Evolutionary conservation across 495 filamentous ascomycete genomes (phyloP).

Genomic region (Penicillium desertorum): DNA sequence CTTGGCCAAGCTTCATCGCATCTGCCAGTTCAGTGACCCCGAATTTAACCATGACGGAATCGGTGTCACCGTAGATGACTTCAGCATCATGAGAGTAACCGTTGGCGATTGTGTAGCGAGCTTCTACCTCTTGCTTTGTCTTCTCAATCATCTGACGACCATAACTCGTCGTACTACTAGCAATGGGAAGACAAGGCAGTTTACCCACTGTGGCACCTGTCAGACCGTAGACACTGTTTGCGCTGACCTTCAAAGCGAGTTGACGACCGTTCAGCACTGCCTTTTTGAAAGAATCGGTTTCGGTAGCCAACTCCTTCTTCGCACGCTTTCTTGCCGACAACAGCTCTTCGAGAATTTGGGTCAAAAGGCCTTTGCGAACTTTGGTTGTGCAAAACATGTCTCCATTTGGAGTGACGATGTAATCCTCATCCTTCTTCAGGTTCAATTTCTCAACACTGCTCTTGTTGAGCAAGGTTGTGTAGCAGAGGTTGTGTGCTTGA

Average conservation of each 20-base stretch:
- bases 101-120: constrained; percentile 84
- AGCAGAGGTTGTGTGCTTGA: constrained; percentile 97
- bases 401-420: constrained; percentile 90
- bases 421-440: constrained; percentile 84
- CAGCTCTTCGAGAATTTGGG: constrained; percentile 93
- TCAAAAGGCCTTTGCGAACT: constrained; percentile 85
- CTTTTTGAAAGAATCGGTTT: constrained; percentile 96
- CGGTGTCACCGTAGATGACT: constrained; percentile 98
- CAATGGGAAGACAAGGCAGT: constrained; percentile 90
- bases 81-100: constrained; percentile 91
- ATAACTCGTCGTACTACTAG: constrained; percentile 92
- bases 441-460: constrained; percentile 67
- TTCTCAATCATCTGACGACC: constrained; percentile 98
- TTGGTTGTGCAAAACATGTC: constrained; percentile 90
- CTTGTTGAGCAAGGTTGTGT: constrained; percentile 90
- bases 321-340: constrained; percentile 86
- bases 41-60: constrained; percentile 99
- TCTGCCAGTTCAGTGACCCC: constrained; percentile 78
- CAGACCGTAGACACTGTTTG: constrained; percentile 97
- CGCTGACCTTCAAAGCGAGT: constrained; percentile 92
- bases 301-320: constrained; percentile 84
- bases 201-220: constrained; percentile 97
- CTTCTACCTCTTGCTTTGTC: constrained; percentile 91
- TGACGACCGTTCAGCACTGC: constrained; percentile 97
- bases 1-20: constrained; percentile 91